Evolutionary conservation across 1,284 basidiomycete species (phyloP), one percentile per base, ranked within the genome.

Genomic region (Papiliotrema flavescens): DNA sequence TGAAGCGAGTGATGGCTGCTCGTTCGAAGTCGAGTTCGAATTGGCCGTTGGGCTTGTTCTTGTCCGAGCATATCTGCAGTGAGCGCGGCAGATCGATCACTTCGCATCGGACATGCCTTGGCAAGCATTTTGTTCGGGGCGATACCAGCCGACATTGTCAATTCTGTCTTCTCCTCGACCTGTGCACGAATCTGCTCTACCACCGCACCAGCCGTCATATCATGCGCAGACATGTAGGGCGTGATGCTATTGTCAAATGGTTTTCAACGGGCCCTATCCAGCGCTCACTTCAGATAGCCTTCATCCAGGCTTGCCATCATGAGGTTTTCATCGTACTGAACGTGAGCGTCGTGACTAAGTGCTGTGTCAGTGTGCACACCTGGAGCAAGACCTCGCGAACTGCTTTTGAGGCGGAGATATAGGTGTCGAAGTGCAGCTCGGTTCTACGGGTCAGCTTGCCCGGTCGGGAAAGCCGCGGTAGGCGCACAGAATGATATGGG

Each of bases 11-110:
- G 62, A 95, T 86, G 0, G 81, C 79, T 22, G 84, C 73, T 1
- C 81, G 73, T 44, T 87, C 80, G 67, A 87, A 89, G 2, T 84
- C 77, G 35, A 95, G 81, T 63, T 84, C 82, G 65, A 84, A 96
- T 72, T 94, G 90, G 1, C 92, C 93, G 68, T 96, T 90, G 0
- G 93, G 93, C 76, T 97, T 97, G 75, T 96, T 96, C 85, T 87
- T 89, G 73, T 97, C 93, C 40, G 91, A 95, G 70, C 89, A 93
- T 51, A 96, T 95, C 88, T 94, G 28, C 35, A 3, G 19, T 59
- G 34, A 52, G 40, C 44, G 1, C 17, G n/a, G 17, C 4, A 26
- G 3, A 2, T 35, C 0, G 20, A 19, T 19, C 19, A n/a, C n/a
- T n/a, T n/a, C n/a, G n/a, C n/a, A n/a, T n/a, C 28, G 35, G 9